These are phyloP conservation scores for Pterothamnion heteromorphum DNA, from an alignment of 31 red algal genomes.

Conservation along the genomic window DNA sequence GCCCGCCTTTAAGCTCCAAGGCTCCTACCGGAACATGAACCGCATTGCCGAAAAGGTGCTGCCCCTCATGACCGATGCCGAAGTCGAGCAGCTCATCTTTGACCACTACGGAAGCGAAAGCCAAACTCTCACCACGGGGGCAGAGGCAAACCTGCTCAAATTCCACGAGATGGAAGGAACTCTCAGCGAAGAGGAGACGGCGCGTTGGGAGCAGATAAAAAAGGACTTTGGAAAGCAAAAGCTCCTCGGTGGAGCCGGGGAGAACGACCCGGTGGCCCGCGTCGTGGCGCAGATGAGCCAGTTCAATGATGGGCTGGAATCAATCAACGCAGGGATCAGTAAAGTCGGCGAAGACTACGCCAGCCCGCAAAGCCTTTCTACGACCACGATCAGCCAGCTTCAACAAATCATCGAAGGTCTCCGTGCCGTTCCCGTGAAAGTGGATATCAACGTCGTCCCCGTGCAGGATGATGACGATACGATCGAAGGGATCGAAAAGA, in stretches of 20 bases:
- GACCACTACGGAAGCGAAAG: constrained; percentile 4
- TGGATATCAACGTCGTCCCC: not conserved
- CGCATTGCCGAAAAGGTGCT: constrained; percentile 4
- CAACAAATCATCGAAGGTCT: not conserved
- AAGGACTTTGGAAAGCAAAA: not conserved
- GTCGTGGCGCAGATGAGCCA: not conserved
- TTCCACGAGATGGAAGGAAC: not conserved
- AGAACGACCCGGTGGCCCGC: not conserved
- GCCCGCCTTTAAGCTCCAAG: constrained; percentile 7
- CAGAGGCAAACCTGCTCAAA: constrained; percentile 18
- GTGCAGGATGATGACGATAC: not conserved
- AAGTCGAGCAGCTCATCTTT: not conserved
- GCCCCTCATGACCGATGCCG: not conserved
- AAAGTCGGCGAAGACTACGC: not conserved
- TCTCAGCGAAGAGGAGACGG: not conserved
- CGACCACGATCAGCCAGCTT: not conserved
- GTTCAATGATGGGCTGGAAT: not conserved
- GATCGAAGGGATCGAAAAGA: not conserved
- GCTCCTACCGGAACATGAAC: constrained; percentile 23
- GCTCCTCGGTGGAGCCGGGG: not conserved
- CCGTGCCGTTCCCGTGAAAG: not conserved
- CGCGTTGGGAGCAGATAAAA: not conserved
- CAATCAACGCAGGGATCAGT: not conserved
- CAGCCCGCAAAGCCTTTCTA: not conserved
- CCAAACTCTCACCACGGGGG: not conserved